phyloP scores from a whole-genome alignment of 2,329 filamentous ascomycete species.

The Colletotrichum neosansevieriae region DNA sequence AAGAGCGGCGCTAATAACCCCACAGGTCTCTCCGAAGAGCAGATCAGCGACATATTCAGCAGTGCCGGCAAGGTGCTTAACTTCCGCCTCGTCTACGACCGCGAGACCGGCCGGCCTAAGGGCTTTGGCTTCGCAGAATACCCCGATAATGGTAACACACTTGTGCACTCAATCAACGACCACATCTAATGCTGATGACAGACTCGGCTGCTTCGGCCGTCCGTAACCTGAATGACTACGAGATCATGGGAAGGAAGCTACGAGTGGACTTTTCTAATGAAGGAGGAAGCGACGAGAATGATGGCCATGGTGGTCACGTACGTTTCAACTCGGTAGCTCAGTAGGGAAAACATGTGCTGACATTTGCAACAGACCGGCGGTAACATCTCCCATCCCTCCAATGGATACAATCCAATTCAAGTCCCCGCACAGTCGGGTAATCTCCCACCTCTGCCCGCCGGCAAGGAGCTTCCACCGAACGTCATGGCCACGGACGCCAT shows the following conservation, averaged over 20 bases:
- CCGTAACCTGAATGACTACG: constrained; percentile 93
- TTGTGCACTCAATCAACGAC: not conserved
- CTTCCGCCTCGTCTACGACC: constrained; percentile 94
- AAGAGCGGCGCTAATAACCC: not conserved
- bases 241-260: constrained; percentile 94
- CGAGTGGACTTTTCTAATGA: constrained; percentile 97
- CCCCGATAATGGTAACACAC: constrained; percentile 79
- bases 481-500: constrained; percentile 91
- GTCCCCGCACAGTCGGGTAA: constrained; percentile 56
- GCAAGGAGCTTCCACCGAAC: constrained; percentile 85
- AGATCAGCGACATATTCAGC: constrained; percentile 94
- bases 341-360: constrained; percentile 4
- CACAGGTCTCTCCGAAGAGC: constrained; percentile 93
- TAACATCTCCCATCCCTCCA: constrained; percentile 44
- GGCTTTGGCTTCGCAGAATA: constrained; percentile 98
- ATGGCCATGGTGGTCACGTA: constrained; percentile 48
- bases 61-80: constrained; percentile 90
- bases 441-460: constrained; percentile 85
- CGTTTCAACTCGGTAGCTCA: not conserved
- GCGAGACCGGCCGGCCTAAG: constrained; percentile 93
- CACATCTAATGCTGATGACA: constrained; percentile 44
- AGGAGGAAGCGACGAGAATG: constrained; percentile 78
- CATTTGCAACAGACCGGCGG: constrained; percentile 32
- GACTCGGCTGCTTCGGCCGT: constrained; percentile 91
- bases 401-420: constrained; percentile 48